Percentiles rank a stretch among this genome's conserved stretches.
phyloP scores from a whole-genome alignment of 371 early-diverging fungal genomes.

The Mucor mucedo region DNA sequence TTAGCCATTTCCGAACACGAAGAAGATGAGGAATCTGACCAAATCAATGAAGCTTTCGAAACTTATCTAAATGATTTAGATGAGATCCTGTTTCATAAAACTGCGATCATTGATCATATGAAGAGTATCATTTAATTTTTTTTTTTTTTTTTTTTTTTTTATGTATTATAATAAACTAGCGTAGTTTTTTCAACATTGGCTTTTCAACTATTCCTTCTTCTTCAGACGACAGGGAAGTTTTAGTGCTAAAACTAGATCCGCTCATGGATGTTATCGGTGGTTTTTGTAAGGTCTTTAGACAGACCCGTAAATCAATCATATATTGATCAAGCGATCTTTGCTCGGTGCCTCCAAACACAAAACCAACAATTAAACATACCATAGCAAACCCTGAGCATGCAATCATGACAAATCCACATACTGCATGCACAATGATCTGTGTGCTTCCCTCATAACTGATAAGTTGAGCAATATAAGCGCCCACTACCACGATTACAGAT shows the following conservation, averaged over 20 bases:
- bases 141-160: too few species aligned
- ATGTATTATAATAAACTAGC: background rate
- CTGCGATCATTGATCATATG: conserved; percentile 26
- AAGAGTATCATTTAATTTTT: background rate
- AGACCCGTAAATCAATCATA: conserved; percentile 24
- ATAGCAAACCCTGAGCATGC: conserved; percentile 21
- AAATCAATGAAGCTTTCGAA: conserved; percentile 30
- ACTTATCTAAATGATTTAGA: conserved; percentile 62
- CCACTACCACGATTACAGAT: conserved; percentile 20
- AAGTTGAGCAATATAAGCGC: conserved; percentile 20
- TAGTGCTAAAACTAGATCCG: conserved; percentile 5
- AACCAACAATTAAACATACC: conserved; percentile 46
- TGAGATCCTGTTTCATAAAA: conserved; percentile 43
- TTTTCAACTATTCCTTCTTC: conserved; percentile 9
- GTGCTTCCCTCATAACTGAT: background rate
- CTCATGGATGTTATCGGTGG: background rate
- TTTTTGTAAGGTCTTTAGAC: conserved; percentile 1
- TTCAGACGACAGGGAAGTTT: background rate
- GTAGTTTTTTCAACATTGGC: background rate
- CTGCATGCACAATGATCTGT: background rate
- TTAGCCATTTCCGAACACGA: conserved; percentile 39
- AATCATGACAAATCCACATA: conserved; percentile 19
- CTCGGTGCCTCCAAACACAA: conserved; percentile 49
- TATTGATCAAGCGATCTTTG: conserved; percentile 40
- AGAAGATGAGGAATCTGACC: conserved; percentile 33